Conservation (phyloP, 306 rosid species). For the Gastrolobium bilobum region DNA sequence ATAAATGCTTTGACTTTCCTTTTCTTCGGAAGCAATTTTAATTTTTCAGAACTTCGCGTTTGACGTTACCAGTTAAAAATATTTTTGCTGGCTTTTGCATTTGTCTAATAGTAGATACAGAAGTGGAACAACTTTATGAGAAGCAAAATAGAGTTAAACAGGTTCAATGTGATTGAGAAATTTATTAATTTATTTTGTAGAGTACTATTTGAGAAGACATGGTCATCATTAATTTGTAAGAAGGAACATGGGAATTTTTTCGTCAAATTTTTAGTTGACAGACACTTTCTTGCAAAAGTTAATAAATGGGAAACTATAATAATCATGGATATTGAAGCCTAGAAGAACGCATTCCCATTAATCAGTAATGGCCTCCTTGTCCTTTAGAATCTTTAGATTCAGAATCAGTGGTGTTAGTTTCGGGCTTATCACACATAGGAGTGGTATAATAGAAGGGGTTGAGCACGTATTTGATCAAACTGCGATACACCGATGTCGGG, state of each 20-base stretch:
- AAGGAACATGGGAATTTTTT: neutral
- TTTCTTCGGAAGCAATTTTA: neutral
- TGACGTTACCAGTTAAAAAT: neutral
- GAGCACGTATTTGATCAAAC: slow-evolving; percentile 54
- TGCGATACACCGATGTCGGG: slow-evolving; percentile 61
- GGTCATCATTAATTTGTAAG: neutral
- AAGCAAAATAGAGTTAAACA: neutral
- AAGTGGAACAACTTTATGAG: no score
- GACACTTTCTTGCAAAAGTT: neutral
- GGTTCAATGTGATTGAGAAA: neutral
- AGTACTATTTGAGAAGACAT: neutral
- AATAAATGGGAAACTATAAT: slow-evolving; percentile 19
- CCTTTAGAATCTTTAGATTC: slow-evolving; percentile 1
- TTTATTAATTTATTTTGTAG: neutral
- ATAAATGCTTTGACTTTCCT: neutral
- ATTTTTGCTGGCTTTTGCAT: neutral
- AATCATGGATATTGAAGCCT: neutral
- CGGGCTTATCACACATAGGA: slow-evolving; percentile 79
- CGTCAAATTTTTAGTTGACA: slow-evolving; percentile 5
- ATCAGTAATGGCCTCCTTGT: slow-evolving; percentile 47
- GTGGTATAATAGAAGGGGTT: slow-evolving; percentile 74
- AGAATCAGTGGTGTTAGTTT: slow-evolving; percentile 47
- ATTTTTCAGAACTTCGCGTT: neutral
- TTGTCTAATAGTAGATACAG: no score
- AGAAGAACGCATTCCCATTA: slow-evolving; percentile 1